These are phyloP conservation scores for Nemania bipapillata DNA, from an alignment of 2,329 filamentous ascomycete genomes.

Conservation along the genomic window DNA sequence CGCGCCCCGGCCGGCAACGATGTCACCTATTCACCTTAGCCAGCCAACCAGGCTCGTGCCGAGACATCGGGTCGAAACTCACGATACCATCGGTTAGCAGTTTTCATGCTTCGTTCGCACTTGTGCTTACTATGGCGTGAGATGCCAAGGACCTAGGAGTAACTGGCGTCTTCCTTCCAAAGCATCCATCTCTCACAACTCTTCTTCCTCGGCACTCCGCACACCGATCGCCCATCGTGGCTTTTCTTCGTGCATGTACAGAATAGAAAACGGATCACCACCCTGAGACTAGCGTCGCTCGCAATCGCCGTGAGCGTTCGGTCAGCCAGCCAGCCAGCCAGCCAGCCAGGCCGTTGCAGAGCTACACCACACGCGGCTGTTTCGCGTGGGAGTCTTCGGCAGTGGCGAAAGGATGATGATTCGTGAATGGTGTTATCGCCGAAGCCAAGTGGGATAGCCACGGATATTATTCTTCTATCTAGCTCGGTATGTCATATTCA, in stretches of 20 bases:
- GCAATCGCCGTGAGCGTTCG: background rate
- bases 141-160: background rate
- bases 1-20: background rate
- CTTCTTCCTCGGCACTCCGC: slow-evolving; percentile 1
- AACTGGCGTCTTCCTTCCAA: background rate
- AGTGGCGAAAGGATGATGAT: background rate
- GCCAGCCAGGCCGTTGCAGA: background rate
- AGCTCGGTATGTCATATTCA: background rate
- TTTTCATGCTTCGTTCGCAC: background rate
- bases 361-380: background rate
- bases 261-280: background rate
- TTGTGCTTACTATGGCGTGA: slow-evolving; percentile 12
- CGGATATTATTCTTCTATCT: background rate
- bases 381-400: slow-evolving; percentile 2
- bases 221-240: slow-evolving; percentile 12
- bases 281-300: background rate
- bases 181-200: background rate
- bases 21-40: background rate
- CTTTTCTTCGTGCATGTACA: slow-evolving; percentile 8
- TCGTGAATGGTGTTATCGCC: background rate
- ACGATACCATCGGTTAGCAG: background rate
- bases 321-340: background rate
- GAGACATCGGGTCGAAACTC: background rate
- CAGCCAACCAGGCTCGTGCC: background rate
- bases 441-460: background rate